Conservation (phyloP, 805 yeast genomes). For the Candida argentea region DNA sequence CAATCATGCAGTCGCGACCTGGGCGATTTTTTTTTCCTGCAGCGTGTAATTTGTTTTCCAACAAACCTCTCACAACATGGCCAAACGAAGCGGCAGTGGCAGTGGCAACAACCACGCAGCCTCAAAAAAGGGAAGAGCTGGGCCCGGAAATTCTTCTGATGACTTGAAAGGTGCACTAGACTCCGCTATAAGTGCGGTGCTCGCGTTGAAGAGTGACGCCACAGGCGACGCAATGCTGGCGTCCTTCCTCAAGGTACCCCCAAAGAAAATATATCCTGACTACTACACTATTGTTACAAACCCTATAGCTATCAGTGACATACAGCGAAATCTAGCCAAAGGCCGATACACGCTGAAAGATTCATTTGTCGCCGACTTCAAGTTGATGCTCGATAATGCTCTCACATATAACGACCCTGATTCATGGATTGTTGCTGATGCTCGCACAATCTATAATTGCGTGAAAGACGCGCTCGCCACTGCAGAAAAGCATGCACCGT, state of each 20-base stretch:
- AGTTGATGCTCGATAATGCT: conserved; percentile 28
- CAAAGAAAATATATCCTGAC: conserved; percentile 30
- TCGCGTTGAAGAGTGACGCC: conserved; percentile 26
- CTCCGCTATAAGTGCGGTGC: no score
- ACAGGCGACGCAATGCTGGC: conserved; percentile 13
- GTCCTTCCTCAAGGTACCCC: conserved; percentile 25
- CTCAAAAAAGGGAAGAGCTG: no score
- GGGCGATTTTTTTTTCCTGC: not conserved
- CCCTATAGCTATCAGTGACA: conserved; percentile 27
- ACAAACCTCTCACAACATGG: not conserved
- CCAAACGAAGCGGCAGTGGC: conserved; percentile 2
- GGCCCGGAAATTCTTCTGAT: not conserved
- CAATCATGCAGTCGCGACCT: conserved; percentile 31
- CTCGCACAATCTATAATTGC: conserved; percentile 43
- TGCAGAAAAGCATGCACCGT: conserved; percentile 10
- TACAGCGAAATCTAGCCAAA: conserved; percentile 28
- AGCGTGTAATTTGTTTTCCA: conserved; percentile 1
- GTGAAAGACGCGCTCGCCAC: conserved; percentile 42
- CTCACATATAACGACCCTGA: conserved; percentile 30
- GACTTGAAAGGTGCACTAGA: conserved; percentile 1
- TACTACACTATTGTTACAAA: conserved; percentile 24
- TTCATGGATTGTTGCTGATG: conserved; percentile 55
- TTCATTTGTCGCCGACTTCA: conserved; percentile 26
- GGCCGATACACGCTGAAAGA: conserved; percentile 34
- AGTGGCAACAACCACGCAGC: conserved; percentile 5